Conservation (phyloP, 2,329 filamentous ascomycete genomes). For the Botrytis sinoallii region DNA sequence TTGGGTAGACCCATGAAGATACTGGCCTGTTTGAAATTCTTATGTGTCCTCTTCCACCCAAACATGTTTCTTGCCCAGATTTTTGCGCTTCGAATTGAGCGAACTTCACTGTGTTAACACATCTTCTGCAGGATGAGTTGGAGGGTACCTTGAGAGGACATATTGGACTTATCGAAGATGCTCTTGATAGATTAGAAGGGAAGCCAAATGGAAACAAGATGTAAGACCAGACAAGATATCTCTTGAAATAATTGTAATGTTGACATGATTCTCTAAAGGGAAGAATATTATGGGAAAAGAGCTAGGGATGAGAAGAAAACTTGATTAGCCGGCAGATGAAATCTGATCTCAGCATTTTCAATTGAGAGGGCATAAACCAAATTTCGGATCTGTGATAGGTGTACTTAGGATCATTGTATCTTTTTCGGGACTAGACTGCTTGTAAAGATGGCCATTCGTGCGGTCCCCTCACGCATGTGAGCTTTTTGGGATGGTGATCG, state of each 20-base stretch:
- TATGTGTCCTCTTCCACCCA: background rate
- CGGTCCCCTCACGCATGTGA: background rate
- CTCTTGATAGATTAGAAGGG: slow-evolving; percentile 26
- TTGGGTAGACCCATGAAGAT: background rate
- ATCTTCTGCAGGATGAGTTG: slow-evolving; percentile 23
- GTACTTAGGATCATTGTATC: background rate
- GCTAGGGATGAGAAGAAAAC: slow-evolving; percentile 23
- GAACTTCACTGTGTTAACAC: slow-evolving; percentile 9
- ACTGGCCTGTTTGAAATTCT: background rate
- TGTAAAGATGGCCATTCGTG: background rate
- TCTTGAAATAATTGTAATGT: background rate
- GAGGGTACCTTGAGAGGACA: slow-evolving; percentile 28
- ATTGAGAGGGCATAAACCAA: background rate
- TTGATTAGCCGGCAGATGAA: slow-evolving; percentile 9
- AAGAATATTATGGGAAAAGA: slow-evolving; percentile 27
- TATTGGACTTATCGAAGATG: slow-evolving; percentile 29
- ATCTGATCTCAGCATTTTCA: slow-evolving; percentile 7
- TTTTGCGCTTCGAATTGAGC: background rate
- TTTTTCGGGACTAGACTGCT: background rate
- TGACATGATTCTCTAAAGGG: slow-evolving; percentile 20
- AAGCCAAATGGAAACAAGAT: slow-evolving; percentile 28
- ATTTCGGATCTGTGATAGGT: background rate
- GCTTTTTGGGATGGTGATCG: slow-evolving; percentile 1
- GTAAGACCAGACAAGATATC: slow-evolving; percentile 12
- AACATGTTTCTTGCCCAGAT: background rate